These are phyloP conservation scores for Huiozyma naganishii DNA, from an alignment of 805 yeast genomes.

Conservation along the genomic window DNA sequence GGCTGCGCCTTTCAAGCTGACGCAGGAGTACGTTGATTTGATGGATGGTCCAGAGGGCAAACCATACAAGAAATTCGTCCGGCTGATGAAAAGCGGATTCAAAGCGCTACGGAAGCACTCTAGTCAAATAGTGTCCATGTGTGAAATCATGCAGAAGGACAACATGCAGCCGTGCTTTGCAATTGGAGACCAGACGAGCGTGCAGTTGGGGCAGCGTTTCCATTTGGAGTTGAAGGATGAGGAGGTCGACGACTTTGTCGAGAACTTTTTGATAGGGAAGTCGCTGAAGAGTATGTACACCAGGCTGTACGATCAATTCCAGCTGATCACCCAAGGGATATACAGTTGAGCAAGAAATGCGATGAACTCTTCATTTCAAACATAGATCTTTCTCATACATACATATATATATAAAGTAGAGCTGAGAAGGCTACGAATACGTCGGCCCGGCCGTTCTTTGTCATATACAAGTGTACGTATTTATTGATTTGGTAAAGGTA, in stretches of 20 bases:
- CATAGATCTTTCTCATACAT: background rate
- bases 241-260: constrained; percentile 64
- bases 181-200: constrained; percentile 75
- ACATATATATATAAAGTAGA: background rate
- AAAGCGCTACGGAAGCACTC: constrained; percentile 60
- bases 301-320: constrained; percentile 88
- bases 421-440: no score
- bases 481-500: no score
- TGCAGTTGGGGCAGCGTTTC: constrained; percentile 67
- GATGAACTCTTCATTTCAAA: background rate
- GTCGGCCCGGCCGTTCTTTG: no score
- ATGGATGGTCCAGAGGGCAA: constrained; percentile 69
- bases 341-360: constrained; percentile 37
- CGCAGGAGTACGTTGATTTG: constrained; percentile 79
- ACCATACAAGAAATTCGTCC: constrained; percentile 48
- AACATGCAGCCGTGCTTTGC: constrained; percentile 85
- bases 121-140: constrained; percentile 68
- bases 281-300: constrained; percentile 85
- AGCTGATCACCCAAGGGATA: constrained; percentile 88
- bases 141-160: constrained; percentile 89
- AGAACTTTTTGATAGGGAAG: constrained; percentile 60
- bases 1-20: constrained; percentile 92
- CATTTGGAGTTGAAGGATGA: constrained; percentile 64
- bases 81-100: constrained; percentile 63
- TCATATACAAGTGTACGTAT: no score